These are phyloP conservation scores for Yarrowia yakushimensis DNA, from an alignment of 805 yeast genomes.

Conservation along the genomic window DNA sequence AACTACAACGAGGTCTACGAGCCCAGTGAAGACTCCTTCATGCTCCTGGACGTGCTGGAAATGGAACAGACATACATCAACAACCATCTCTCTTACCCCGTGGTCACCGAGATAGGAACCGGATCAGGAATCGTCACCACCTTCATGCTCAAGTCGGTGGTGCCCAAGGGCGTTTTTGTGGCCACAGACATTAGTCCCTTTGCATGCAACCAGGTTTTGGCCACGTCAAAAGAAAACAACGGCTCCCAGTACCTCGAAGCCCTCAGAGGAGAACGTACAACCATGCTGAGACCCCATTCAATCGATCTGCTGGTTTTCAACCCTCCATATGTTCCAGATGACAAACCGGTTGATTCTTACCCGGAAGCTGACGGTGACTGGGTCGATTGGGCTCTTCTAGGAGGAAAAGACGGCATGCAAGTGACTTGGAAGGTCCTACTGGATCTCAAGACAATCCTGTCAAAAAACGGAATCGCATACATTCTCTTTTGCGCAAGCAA, in stretches of 20 bases:
- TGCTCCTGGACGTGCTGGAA: slow-evolving; percentile 78
- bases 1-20: slow-evolving; percentile 80
- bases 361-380: slow-evolving; percentile 70
- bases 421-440: slow-evolving; percentile 66
- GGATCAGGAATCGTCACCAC: slow-evolving; percentile 90
- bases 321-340: slow-evolving; percentile 97
- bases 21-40: slow-evolving; percentile 90
- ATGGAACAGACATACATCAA: slow-evolving; percentile 39
- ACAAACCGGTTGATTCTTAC: slow-evolving; percentile 42
- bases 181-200: slow-evolving; percentile 80
- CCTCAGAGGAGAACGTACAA: slow-evolving; percentile 57
- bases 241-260: slow-evolving; percentile 41
- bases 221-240: slow-evolving; percentile 43
- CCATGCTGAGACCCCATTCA: slow-evolving; percentile 44
- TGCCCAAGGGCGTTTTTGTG: slow-evolving; percentile 52
- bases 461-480: slow-evolving; percentile 70
- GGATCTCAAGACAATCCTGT: slow-evolving; percentile 50
- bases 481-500: slow-evolving; percentile 90
- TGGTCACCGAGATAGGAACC: slow-evolving; percentile 80
- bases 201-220: slow-evolving; percentile 56
- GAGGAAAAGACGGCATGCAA: slow-evolving; percentile 89
- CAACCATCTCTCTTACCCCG: slow-evolving; percentile 41
- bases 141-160: slow-evolving; percentile 59
- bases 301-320: slow-evolving; percentile 81
- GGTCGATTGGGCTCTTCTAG: slow-evolving; percentile 86